Evolutionary conservation across 352 stramenopile genomes (phyloP).

Genomic region (Phytophthora aleatoria): DNA sequence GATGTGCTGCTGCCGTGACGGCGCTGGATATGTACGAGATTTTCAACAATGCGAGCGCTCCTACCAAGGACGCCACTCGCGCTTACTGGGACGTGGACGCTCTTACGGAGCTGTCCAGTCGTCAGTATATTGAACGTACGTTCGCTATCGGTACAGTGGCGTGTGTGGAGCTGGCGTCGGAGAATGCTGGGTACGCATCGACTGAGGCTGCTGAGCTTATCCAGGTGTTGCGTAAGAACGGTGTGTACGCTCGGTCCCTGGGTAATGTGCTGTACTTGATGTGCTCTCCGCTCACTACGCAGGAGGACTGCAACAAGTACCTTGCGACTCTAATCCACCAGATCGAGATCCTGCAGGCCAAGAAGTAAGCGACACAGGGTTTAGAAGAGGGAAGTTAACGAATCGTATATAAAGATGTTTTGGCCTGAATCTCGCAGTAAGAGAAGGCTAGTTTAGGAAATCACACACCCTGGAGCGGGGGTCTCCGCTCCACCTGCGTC

Average conservation of each 20-base stretch:
- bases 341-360: conserved; percentile 48
- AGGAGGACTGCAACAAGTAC: conserved; percentile 65
- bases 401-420: conserved; percentile 8
- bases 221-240: conserved; percentile 56
- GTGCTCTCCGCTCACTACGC: conserved; percentile 78
- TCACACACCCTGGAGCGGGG: conserved; percentile 29
- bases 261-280: conserved; percentile 89
- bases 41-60: conserved; percentile 38
- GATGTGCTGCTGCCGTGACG: conserved; percentile 89
- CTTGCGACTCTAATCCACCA: conserved; percentile 51
- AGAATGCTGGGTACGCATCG: conserved; percentile 68
- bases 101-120: conserved; percentile 55
- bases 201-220: conserved; percentile 69
- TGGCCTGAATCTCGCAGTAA: not conserved
- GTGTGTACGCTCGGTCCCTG: conserved; percentile 79
- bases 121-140: conserved; percentile 58
- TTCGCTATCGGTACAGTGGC: conserved; percentile 84
- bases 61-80: conserved; percentile 33
- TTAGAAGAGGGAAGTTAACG: not conserved
- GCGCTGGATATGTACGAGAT: conserved; percentile 89
- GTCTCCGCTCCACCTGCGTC: conserved; percentile 18
- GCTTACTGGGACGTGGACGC: conserved; percentile 63
- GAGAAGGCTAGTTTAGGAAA: conserved; percentile 24
- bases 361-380: conserved; percentile 23
- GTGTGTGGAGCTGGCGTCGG: conserved; percentile 69